Evolutionary conservation across 371 early-diverging fungal genomes (phyloP).

Genomic region (Lichtheimia corymbifera): DNA sequence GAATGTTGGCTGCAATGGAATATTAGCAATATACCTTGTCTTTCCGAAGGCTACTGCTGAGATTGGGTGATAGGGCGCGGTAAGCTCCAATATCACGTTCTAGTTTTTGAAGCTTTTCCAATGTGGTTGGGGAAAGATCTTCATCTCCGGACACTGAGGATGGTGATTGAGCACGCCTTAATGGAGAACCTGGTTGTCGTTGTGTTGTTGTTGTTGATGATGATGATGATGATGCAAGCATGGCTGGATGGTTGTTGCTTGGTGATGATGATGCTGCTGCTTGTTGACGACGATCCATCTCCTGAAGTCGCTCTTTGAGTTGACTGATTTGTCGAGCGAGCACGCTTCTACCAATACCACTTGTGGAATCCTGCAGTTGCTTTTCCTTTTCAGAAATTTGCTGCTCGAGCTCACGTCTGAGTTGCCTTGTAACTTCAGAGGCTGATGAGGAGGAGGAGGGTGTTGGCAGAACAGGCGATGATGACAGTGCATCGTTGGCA

Average conservation of each 20-base stretch:
- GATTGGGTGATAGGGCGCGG: conserved; percentile 24
- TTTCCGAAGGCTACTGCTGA: conserved; percentile 20
- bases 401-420: conserved; percentile 37
- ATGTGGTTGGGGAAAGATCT: conserved; percentile 26
- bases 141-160: conserved; percentile 19
- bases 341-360: conserved; percentile 50
- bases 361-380: conserved; percentile 40
- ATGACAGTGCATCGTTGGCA: conserved; percentile 9
- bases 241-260: background rate
- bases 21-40: conserved; percentile 17
- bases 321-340: conserved; percentile 45
- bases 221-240: conserved; percentile 10
- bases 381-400: conserved; percentile 48
- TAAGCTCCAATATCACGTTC: conserved; percentile 39
- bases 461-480: conserved; percentile 38
- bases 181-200: conserved; percentile 9
- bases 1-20: conserved; percentile 5
- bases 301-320: conserved; percentile 37
- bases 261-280: conserved; percentile 11
- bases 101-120: conserved; percentile 36
- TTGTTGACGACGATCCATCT: conserved; percentile 28
- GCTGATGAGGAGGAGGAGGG: conserved; percentile 42
- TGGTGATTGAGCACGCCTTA: conserved; percentile 16
- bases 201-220: conserved; percentile 2
- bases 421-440: conserved; percentile 19